Evolutionary conservation across 2,329 filamentous ascomycete species (phyloP).

Genomic region (Cordyceps fumosorosea): DNA sequence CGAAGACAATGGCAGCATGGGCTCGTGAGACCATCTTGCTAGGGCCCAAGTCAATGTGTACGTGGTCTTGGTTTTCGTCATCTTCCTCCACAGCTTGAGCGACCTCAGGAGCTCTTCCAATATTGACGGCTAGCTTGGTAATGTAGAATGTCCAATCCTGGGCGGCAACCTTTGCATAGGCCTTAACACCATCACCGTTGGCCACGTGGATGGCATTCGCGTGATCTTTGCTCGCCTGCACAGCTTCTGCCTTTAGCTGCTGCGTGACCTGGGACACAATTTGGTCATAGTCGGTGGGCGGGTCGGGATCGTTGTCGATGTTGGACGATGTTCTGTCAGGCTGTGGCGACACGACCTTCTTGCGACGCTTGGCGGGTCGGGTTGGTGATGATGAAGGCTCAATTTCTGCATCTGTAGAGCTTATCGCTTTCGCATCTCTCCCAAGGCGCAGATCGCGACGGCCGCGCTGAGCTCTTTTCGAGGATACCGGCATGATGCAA

Average conservation of each 20-base stretch:
- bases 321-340: conserved; percentile 14
- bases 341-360: conserved; percentile 34
- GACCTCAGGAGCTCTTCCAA: conserved; percentile 61
- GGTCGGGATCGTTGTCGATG: conserved; percentile 27
- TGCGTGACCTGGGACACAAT: conserved; percentile 51
- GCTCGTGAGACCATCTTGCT: conserved; percentile 75
- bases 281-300: conserved; percentile 47
- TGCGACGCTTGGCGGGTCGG: conserved; percentile 58
- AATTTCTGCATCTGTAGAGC: conserved; percentile 28
- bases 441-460: conserved; percentile 34
- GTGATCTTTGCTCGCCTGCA: conserved; percentile 56
- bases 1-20: conserved; percentile 69
- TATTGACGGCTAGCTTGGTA: conserved; percentile 66
- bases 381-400: conserved; percentile 55
- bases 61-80: conserved; percentile 40
- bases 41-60: conserved; percentile 86
- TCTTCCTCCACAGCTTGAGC: conserved; percentile 34
- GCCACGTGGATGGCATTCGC: conserved; percentile 58
- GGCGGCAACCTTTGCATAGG: conserved; percentile 77
- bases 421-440: conserved; percentile 22
- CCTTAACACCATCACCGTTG: conserved; percentile 57
- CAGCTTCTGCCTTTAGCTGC: conserved; percentile 40
- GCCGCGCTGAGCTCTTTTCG: conserved; percentile 31
- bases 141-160: conserved; percentile 82
- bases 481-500: conserved; percentile 30